Base-by-base conservation (phyloP, 2,329 filamentous ascomycete species). In the Cordyceps farinosa region DNA sequence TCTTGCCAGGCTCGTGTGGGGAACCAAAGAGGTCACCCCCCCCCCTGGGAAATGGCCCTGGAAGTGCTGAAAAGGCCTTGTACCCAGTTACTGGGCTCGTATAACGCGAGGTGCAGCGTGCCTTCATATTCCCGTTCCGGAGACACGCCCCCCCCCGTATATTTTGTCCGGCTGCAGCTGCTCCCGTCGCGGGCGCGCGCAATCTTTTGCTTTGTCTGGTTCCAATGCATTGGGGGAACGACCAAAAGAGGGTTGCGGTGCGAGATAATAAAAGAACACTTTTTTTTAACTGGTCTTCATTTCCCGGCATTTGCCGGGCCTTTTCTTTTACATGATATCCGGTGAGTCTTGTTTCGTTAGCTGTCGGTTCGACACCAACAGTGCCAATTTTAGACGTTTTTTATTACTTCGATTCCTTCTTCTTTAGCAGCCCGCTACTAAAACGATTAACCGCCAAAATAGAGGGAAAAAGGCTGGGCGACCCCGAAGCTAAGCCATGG, bases 121-220 rank as follows among this genome's bases (percentile, higher is more conserved):
- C 36, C 9, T 32, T 54, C 34, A 53, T 54, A 54, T 54, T 57
- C 42, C 54, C 42, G 54, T 57, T 57, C 42, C 54, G 54, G 54
- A 57, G 17, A 57, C 54, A 57, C 42, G 54, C 54, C 54, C 54
- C 40, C 54, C n/a, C 54, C 11, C 30, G 13, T 51, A 8, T 15
- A 36, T 27, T 22, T 44, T 32, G 7, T 7, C 29, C 38, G 53
- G 53, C 36, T 55, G 15, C 22, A 30, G 29, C n/a, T 55, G 53
- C 38, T 55, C 13, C 53, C 53, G 32, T 29, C 38, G 54, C 40
- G 54, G 30, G 36, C 22, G 22, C 22, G 40, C 42, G 42, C 42
- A 44, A 3, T 47, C 29, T 27, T 56, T 44, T 56, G 53, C 53
- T 36, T 17, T 56, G 38, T 47, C 54, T 57, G 54, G 53, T 22